Percentiles rank a stretch among this genome's conserved stretches.
Conservation (phyloP, 2,329 filamentous ascomycete species). For the Rosellinia necatrix region DNA sequence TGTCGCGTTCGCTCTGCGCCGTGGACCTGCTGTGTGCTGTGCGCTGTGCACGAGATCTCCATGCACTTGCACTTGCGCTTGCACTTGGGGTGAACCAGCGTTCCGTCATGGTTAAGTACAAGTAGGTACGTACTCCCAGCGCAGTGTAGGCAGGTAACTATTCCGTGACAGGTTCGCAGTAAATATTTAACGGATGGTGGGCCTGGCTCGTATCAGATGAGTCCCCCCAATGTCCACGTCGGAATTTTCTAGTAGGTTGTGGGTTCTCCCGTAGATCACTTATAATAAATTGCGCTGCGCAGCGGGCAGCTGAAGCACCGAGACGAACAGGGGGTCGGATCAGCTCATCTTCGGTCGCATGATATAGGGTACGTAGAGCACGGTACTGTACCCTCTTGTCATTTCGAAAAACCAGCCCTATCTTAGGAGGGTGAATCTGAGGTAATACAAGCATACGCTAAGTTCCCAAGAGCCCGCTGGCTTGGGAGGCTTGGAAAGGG, state of each 20-base stretch:
- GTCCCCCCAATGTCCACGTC: too few species aligned
- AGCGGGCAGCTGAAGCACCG: slow-evolving; percentile 20
- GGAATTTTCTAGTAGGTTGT: neutral
- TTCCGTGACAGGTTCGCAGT: too few species aligned
- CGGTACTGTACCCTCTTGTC: too few species aligned
- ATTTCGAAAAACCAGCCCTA: slow-evolving; percentile 13
- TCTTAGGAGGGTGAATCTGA: slow-evolving; percentile 7
- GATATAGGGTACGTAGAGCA: too few species aligned
- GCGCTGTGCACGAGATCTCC: slow-evolving; percentile 19
- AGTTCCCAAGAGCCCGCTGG: slow-evolving; percentile 1
- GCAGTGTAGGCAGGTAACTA: too few species aligned
- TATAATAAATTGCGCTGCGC: neutral
- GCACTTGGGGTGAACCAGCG: slow-evolving; percentile 22
- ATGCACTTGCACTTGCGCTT: too few species aligned
- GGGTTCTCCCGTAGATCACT: slow-evolving; percentile 19
- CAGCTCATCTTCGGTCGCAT: slow-evolving; percentile 25
- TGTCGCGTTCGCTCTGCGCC: slow-evolving; percentile 5
- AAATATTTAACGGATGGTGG: slow-evolving; percentile 25
- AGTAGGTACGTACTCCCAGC: too few species aligned
- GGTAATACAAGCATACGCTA: slow-evolving; percentile 7
- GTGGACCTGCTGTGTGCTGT: slow-evolving; percentile 6
- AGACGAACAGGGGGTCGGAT: slow-evolving; percentile 25
- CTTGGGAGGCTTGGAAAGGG: slow-evolving; percentile 8
- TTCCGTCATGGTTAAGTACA: slow-evolving; percentile 8
- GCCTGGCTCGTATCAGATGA: slow-evolving; percentile 35